Evolutionary conservation across 2,329 filamentous ascomycete species (phyloP).

Genomic region (Colletotrichum trifolii): DNA sequence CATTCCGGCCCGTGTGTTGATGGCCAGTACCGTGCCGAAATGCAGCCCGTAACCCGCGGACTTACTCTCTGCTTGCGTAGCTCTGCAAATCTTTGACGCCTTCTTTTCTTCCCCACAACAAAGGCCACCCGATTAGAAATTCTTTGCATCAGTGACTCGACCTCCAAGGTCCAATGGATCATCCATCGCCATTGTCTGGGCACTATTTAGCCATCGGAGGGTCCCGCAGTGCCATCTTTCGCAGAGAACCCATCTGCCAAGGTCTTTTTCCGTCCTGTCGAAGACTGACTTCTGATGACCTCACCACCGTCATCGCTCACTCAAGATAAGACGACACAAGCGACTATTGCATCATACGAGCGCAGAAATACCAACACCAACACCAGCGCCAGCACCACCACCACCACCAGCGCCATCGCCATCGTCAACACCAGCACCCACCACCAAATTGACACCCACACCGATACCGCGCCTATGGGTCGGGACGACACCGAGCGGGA

Average conservation of each 20-base stretch:
- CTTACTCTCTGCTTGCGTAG: constrained; percentile 1
- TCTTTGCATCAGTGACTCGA: constrained; percentile 18
- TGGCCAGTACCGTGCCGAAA: not conserved
- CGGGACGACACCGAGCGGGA: constrained; percentile 31
- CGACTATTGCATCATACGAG: no score
- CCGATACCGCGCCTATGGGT: constrained; percentile 4
- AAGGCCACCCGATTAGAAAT: constrained; percentile 26
- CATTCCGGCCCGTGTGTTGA: constrained; percentile 14
- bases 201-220: constrained; percentile 22
- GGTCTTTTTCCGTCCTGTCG: constrained; percentile 17
- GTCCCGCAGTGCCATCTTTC: not conserved
- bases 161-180: not conserved
- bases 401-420: no score
- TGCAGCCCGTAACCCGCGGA: not conserved
- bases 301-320: not conserved
- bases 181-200: not conserved
- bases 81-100: constrained; percentile 24
- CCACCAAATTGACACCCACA: no score
- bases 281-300: not conserved
- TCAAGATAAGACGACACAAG: not conserved
- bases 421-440: no score
- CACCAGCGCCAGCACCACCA: no score
- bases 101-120: constrained; percentile 20
- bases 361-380: no score
- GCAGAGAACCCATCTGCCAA: constrained; percentile 3